Evolutionary conservation across 2,329 filamentous ascomycete genomes (phyloP), one percentile per base, ranked within the genome.

Genomic region (Orbilia quercus): DNA sequence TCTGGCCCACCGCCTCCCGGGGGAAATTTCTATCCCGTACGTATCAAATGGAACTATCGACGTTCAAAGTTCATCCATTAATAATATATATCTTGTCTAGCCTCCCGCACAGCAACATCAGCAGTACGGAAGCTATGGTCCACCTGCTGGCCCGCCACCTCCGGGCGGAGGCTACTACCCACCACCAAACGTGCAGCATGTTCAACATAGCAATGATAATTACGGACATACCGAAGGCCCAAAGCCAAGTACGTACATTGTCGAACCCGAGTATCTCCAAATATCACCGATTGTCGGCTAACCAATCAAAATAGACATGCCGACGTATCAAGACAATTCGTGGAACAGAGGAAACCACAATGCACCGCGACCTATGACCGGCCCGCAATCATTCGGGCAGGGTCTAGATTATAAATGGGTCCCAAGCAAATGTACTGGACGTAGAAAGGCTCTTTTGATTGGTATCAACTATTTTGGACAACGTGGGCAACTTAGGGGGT

Each of bases 401-500:
- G 70, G 70, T 3, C 50, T 69, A 1, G 48, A 74, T 23, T 74
- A 74, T 44, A 57, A 67, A 31, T 74, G 70, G 70, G 28, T 54
- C 18, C 70, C 70, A 16, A 77, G 77, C 50, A 87, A 88, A 79
- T 92, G 90, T 80, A 89, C 87, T 5, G 90, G 90, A 58, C 85
- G 85, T 75, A 85, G 90, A 78, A 91, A 91, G 82, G 90, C 90
- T 6, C 82, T 92, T 64, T 82, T 92, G 64, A 91, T 92, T 75
- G 90, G 90, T 58, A 91, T 92, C 84, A 92, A 92, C 83, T 92
- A 92, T 82, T 89, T 91, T 77, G 87, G 88, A 58, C 88, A 90
- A 79, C 81, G 87, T 20, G 89, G 87, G 53, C 88, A 91, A 83
- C 85, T 92, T 59, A 84, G 87, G 71, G 90, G 90, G 45, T 92